Evolutionary conservation across 2,329 filamentous ascomycete species (phyloP), one percentile per base, ranked within the genome.

Genomic region (Phialophora verrucosa): DNA sequence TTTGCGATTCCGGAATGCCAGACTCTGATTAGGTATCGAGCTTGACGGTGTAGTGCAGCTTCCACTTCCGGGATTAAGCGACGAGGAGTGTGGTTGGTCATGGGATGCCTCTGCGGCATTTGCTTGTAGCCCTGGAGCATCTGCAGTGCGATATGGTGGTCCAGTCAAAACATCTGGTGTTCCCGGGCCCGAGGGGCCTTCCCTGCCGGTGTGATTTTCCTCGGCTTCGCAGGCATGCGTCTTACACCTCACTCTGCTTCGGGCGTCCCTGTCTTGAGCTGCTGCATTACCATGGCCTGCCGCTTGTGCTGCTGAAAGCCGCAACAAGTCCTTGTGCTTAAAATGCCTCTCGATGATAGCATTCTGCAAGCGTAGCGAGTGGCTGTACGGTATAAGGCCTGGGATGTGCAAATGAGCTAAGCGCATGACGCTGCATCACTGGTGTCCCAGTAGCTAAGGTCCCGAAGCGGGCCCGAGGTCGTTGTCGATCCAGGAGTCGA

Each of bases 361-460:
- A 70, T 85, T 79, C 80, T 91, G 88, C 62, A 90, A 77, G 29
- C 72, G 71, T 49, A 85, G 80, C 62, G 86, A 86, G 25, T 81
- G 80, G 14, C 77, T 73, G 74, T 90, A 90, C 53, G 83, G 79
- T 11, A 83, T 83, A 61, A 84, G 77, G 78, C 54, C 75, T 3
- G 82, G 83, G 64, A 90, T 78, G 73, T 86, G 86, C 68, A 90
- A 80, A 76, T 90, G 88, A 47, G 65, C 68, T 56, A 70, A 51
- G 42, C 68, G 65, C 68, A 70, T 70, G 59, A 42, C 59, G 29
- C 14, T 44, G 59, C 62, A 62, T 64, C 25, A 27, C 50, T 49
- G 49, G 20, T 27, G 49, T 14, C 14, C 29, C 32, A 27, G 58
- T 20, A 31, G n/a, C 23, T 20, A 29, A 29, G 20, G n/a, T 20